A percentile compares a stretch with the other conserved stretches of the same genome.
phyloP scores from a whole-genome alignment of 192 early-diverging fungal species.

The Coemansia sp. region DNA sequence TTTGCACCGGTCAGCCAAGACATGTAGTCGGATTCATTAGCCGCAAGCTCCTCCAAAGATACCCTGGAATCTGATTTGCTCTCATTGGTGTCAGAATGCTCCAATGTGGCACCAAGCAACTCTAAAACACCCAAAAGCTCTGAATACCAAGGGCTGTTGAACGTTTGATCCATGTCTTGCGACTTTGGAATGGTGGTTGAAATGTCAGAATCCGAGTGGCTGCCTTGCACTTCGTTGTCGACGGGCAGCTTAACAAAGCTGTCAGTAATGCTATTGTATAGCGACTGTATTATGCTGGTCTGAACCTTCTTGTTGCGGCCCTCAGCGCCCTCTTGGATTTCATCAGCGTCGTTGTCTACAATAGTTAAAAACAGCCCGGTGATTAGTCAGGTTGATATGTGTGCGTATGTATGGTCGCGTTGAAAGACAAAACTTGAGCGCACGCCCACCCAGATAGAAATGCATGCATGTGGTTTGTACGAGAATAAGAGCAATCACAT shows the following conservation, averaged over 20 bases:
- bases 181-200: background rate
- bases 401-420: background rate
- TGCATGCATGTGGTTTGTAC: background rate
- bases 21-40: conserved; percentile 9
- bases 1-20: conserved; percentile 22
- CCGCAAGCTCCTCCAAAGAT: background rate
- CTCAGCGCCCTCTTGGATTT: background rate
- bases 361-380: conserved; percentile 1
- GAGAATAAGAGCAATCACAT: conserved; percentile 6
- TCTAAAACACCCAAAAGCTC: conserved; percentile 10
- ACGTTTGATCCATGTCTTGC: background rate
- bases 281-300: conserved; percentile 8
- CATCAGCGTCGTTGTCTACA: conserved; percentile 9
- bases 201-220: background rate
- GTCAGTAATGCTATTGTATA: conserved; percentile 10
- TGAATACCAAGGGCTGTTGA: background rate
- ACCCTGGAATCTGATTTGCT: background rate
- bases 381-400: background rate
- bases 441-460: conserved; percentile 1
- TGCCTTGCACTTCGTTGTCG: background rate
- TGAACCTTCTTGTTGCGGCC: background rate
- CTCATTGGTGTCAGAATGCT: background rate
- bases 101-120: conserved; percentile 1
- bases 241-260: background rate
- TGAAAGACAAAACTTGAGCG: background rate